A percentile compares a stretch with the other conserved stretches of the same genome.
phyloP scores from a whole-genome alignment of 768 basidiomycete species.

The Pleurotus tuoliensis region DNA sequence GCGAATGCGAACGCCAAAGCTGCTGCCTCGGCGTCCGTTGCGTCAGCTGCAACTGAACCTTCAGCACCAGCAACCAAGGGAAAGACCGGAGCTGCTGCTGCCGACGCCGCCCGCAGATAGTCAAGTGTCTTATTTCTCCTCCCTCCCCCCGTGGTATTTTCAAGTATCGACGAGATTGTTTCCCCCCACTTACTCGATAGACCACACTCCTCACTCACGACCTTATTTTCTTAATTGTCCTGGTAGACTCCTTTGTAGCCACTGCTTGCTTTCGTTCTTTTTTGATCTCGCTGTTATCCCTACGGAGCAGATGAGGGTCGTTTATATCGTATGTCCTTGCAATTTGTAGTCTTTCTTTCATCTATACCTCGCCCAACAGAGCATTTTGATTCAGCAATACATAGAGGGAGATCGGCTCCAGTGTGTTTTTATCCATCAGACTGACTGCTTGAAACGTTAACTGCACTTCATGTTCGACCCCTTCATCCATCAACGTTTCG shows the following conservation, averaged over 20 bases:
- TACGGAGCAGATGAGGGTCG: constrained; percentile 1
- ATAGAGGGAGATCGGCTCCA: not conserved
- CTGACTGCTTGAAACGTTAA: no score
- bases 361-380: not conserved
- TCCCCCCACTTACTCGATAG: not conserved
- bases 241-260: constrained; percentile 4
- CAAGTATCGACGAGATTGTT: not conserved
- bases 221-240: not conserved
- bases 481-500: no score
- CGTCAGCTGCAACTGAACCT: not conserved
- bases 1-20: not conserved
- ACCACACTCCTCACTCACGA: not conserved
- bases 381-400: constrained; percentile 9
- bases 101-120: not conserved
- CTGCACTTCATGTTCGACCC: no score
- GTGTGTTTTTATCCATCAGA: not conserved
- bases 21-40: not conserved
- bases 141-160: not conserved
- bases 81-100: not conserved
- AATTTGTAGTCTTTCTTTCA: not conserved
- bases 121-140: not conserved
- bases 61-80: not conserved
- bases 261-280: constrained; percentile 6
- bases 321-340: constrained; percentile 5
- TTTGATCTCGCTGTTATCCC: not conserved